Evolutionary conservation across 2,329 filamentous ascomycete genomes (phyloP).

Genomic region (Cladosporium colombiae): DNA sequence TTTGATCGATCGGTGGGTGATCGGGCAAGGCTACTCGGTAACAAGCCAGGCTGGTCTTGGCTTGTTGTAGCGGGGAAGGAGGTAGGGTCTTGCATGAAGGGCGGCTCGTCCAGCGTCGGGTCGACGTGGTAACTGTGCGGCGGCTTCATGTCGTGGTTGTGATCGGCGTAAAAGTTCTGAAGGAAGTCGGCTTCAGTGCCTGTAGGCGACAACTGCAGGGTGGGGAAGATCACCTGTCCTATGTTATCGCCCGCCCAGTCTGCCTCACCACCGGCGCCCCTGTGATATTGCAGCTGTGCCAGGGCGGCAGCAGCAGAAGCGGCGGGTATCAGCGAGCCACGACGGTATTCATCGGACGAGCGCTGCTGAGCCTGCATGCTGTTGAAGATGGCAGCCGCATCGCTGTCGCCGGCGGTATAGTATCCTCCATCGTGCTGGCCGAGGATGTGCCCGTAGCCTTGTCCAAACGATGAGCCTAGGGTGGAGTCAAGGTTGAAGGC

Average conservation of each 20-base stretch:
- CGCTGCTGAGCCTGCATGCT: slow-evolving; percentile 61
- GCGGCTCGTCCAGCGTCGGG: slow-evolving; percentile 59
- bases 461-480: slow-evolving; percentile 37
- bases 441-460: slow-evolving; percentile 36
- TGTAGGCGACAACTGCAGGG: slow-evolving; percentile 37
- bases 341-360: slow-evolving; percentile 67
- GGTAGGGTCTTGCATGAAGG: slow-evolving; percentile 44
- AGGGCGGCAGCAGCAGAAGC: slow-evolving; percentile 82
- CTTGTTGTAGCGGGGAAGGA: slow-evolving; percentile 57
- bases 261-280: slow-evolving; percentile 60
- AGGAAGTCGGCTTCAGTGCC: slow-evolving; percentile 40
- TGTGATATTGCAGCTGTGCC: slow-evolving; percentile 80
- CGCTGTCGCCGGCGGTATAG: slow-evolving; percentile 57
- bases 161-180: slow-evolving; percentile 45
- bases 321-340: slow-evolving; percentile 64
- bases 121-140: slow-evolving; percentile 35
- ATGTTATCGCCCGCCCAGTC: slow-evolving; percentile 66
- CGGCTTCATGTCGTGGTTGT: slow-evolving; percentile 39
- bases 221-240: slow-evolving; percentile 39
- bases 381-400: slow-evolving; percentile 58
- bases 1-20: slow-evolving; percentile 82
- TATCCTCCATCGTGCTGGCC: slow-evolving; percentile 47
- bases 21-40: slow-evolving; percentile 78
- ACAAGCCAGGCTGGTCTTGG: slow-evolving; percentile 62
- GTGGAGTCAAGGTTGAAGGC: slow-evolving; percentile 36